Evolutionary conservation across 352 stramenopile genomes (phyloP).

Genomic region (Phytophthora litchii): DNA sequence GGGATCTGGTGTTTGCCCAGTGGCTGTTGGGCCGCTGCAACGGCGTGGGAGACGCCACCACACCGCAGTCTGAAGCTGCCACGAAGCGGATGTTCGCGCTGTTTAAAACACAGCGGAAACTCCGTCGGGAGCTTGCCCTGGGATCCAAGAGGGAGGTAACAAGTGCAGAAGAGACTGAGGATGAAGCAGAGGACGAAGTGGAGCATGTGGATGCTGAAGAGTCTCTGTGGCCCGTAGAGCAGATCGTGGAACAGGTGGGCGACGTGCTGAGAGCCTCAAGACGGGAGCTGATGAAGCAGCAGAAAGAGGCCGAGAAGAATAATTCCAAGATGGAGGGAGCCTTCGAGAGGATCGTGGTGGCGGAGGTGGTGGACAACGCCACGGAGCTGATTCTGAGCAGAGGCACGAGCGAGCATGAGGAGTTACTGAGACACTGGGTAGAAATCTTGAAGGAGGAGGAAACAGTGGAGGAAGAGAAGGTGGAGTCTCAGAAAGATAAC

Average conservation of each 20-base stretch:
- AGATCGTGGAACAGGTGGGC: conserved; percentile 44
- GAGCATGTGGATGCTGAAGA: conserved; percentile 15
- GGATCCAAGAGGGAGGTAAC: conserved; percentile 19
- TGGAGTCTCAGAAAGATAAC: conserved; percentile 4
- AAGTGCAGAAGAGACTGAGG: conserved; percentile 13
- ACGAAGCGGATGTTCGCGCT: conserved; percentile 46
- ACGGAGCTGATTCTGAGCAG: conserved; percentile 72
- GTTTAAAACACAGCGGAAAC: conserved; percentile 50
- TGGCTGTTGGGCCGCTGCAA: conserved; percentile 67
- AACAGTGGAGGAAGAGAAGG: conserved; percentile 29
- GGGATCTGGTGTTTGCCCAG: conserved; percentile 56
- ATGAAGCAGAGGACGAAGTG: conserved; percentile 18
- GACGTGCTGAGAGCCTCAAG: conserved; percentile 39
- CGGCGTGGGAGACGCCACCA: conserved; percentile 41
- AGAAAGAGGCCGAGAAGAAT: conserved; percentile 23
- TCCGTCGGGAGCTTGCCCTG: conserved; percentile 48
- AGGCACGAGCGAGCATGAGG: conserved; percentile 37
- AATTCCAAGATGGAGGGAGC: conserved; percentile 32
- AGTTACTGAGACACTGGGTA: conserved; percentile 51
- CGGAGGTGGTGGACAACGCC: conserved; percentile 66
- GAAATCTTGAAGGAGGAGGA: conserved; percentile 39
- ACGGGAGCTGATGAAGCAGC: conserved; percentile 28
- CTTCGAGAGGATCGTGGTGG: conserved; percentile 47
- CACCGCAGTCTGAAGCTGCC: conserved; percentile 32
- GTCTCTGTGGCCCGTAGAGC: conserved; percentile 28